These are phyloP conservation scores for Zasmidium angulare DNA, from an alignment of 2,329 filamentous ascomycete genomes.

Conservation along the genomic window DNA sequence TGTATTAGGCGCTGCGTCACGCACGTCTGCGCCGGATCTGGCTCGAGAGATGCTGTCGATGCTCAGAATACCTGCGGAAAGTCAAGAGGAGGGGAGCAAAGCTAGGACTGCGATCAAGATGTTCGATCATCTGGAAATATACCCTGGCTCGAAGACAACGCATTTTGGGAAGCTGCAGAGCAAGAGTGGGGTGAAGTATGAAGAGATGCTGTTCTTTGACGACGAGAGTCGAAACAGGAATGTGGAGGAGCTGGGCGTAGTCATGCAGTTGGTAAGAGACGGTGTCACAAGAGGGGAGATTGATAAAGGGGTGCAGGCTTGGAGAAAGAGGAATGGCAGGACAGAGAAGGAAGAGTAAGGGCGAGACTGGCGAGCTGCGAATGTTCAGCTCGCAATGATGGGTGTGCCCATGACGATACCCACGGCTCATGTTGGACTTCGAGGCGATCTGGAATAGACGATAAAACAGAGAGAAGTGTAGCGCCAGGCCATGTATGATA, in stretches of 20 bases:
- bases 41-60: constrained; percentile 78
- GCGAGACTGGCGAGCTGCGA: not conserved
- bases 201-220: constrained; percentile 95
- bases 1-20: constrained; percentile 71
- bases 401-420: too few relatives aligned
- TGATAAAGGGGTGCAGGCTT: constrained; percentile 75
- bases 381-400: too few relatives aligned
- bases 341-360: constrained; percentile 12
- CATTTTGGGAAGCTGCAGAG: constrained; percentile 77
- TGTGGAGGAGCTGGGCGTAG: constrained; percentile 75
- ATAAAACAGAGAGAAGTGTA: not conserved
- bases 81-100: constrained; percentile 4
- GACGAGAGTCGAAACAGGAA: constrained; percentile 86
- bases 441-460: not conserved
- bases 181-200: constrained; percentile 67
- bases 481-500: too few relatives aligned
- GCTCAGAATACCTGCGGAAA: constrained; percentile 64
- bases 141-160: constrained; percentile 76
- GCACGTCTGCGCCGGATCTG: constrained; percentile 76
- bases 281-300: constrained; percentile 76
- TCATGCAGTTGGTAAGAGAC: constrained; percentile 78
- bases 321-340: constrained; percentile 70
- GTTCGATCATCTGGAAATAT: constrained; percentile 54
- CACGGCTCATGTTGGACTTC: too few relatives aligned
- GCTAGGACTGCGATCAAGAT: constrained; percentile 42